A percentile compares a stretch with the other conserved stretches of the same genome.
Evolutionary conservation across 371 early-diverging fungal genomes (phyloP).

Genomic region (Mortierella sp.): DNA sequence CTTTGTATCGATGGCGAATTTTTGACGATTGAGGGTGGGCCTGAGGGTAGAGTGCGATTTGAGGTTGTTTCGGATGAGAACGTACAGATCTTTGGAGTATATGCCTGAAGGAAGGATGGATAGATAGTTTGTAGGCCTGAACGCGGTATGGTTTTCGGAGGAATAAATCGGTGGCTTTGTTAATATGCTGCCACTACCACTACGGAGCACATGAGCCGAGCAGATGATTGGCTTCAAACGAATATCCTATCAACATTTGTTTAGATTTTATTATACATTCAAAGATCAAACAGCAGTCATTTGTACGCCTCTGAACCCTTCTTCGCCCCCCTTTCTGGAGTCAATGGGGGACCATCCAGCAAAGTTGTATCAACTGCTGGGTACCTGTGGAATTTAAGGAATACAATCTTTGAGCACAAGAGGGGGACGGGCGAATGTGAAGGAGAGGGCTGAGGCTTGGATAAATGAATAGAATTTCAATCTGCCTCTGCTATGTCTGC

Average conservation of each 20-base stretch:
- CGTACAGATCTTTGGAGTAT: conserved; percentile 37
- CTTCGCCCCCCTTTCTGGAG: neutral
- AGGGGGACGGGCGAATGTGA: too few relatives aligned
- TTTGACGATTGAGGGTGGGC: conserved; percentile 32
- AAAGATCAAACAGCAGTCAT: too few relatives aligned
- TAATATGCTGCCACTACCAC: too few relatives aligned
- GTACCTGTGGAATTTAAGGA: neutral
- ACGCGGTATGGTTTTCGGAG: neutral
- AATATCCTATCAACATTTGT: too few relatives aligned
- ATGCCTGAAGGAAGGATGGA: conserved; percentile 8
- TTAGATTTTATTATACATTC: neutral
- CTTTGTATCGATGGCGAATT: conserved; percentile 54
- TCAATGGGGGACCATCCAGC: neutral
- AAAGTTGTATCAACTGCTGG: neutral
- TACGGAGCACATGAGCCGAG: too few relatives aligned
- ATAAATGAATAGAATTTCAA: too few relatives aligned
- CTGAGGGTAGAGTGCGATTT: conserved; percentile 35
- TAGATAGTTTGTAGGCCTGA: neutral
- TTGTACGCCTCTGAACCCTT: neutral
- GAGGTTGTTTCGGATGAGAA: conserved; percentile 31
- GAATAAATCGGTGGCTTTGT: too few relatives aligned
- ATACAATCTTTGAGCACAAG: too few relatives aligned
- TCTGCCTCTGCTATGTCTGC: too few relatives aligned
- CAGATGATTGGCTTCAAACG: too few relatives aligned
- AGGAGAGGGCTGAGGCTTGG: too few relatives aligned